phyloP scores from a whole-genome alignment of 352 stramenopile species.

The Pythium folliculosum region DNA sequence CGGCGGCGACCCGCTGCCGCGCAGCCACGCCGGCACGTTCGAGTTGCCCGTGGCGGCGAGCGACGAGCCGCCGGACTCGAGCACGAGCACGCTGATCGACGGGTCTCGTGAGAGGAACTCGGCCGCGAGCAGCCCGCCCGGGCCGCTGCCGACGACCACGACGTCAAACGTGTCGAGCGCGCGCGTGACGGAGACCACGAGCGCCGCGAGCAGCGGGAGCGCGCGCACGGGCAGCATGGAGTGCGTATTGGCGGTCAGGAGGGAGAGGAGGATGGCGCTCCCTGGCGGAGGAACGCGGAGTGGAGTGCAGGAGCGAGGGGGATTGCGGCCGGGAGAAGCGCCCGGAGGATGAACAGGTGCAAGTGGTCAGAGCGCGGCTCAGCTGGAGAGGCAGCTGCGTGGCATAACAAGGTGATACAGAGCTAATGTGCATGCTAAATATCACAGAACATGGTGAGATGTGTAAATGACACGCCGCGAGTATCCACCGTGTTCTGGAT shows the following conservation, averaged over 20 bases:
- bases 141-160: slow-evolving; percentile 61
- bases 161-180: slow-evolving; percentile 42
- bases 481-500: not conserved
- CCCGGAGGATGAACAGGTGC: not conserved
- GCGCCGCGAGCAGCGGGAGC: not conserved
- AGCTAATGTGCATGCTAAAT: too few relatives aligned
- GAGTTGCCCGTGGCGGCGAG: slow-evolving; percentile 46
- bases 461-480: too few relatives aligned
- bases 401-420: not conserved
- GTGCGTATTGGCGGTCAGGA: too few relatives aligned
- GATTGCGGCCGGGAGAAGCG: too few relatives aligned
- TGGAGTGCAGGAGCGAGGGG: not conserved
- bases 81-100: slow-evolving; percentile 49
- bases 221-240: not conserved
- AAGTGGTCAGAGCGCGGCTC: not conserved
- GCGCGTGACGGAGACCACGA: not conserved
- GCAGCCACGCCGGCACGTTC: slow-evolving; percentile 40
- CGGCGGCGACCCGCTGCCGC: not conserved
- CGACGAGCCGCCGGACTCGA: slow-evolving; percentile 56
- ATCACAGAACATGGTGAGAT: not conserved
- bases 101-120: slow-evolving; percentile 62
- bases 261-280: not conserved
- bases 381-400: not conserved
- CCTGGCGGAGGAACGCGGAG: not conserved
- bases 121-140: slow-evolving; percentile 59